phyloP scores from a whole-genome alignment of 495 filamentous ascomycete species.

The Penicillium lagena region DNA sequence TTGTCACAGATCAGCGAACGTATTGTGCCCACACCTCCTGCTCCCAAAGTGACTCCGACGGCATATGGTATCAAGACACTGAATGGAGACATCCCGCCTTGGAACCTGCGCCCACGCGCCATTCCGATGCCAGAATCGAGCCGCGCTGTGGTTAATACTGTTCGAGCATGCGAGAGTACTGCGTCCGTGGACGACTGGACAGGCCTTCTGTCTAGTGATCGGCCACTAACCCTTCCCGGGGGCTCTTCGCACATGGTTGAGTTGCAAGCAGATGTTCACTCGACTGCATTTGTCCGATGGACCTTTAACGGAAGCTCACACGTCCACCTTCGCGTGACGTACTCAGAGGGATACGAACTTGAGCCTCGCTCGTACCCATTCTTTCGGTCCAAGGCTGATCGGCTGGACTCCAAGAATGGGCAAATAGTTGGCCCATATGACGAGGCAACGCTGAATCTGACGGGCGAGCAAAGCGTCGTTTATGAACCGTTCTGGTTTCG shows the following conservation, averaged over 20 bases:
- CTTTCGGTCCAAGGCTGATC: conserved; percentile 28
- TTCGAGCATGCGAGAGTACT: conserved; percentile 18
- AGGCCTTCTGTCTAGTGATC: conserved; percentile 1
- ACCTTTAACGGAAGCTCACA: conserved; percentile 19
- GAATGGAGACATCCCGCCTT: conserved; percentile 32
- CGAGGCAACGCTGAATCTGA: conserved; percentile 14
- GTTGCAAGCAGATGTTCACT: conserved; percentile 27
- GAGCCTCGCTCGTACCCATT: conserved; percentile 32
- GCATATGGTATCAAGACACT: conserved; percentile 21
- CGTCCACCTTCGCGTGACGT: conserved; percentile 23
- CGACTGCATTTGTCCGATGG: conserved; percentile 31
- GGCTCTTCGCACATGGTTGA: conserved; percentile 23
- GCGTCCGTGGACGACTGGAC: conserved; percentile 12
- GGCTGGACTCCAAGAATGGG: conserved; percentile 21
- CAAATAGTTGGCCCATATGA: conserved; percentile 30
- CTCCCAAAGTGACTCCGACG: conserved; percentile 5
- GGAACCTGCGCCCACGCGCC: conserved; percentile 22
- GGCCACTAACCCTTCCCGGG: conserved; percentile 10
- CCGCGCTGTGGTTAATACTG: conserved; percentile 4
- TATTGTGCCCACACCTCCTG: conserved; percentile 6
- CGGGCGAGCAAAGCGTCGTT: not conserved
- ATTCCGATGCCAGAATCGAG: conserved; percentile 29
- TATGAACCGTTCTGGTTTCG: conserved; percentile 39
- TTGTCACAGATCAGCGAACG: conserved; percentile 28
- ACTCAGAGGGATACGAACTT: conserved; percentile 35